Base-by-base conservation (phyloP, 2,329 filamentous ascomycete species). In the Sarocladium kiliense region DNA sequence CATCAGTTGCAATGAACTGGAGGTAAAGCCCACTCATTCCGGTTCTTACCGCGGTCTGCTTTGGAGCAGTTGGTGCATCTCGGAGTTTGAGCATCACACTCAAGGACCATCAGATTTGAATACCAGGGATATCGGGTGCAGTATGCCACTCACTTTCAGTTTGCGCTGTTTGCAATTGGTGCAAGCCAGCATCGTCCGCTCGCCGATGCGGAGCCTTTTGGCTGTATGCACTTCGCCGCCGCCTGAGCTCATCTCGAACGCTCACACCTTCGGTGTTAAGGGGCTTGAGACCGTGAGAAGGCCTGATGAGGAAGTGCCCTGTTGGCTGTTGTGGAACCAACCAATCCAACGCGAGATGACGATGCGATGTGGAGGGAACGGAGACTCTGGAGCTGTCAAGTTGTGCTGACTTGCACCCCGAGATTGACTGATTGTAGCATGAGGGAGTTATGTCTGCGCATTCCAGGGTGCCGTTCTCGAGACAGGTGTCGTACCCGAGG, bases 111-210 rank as follows among this genome's bases (percentile, higher is more conserved):
- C 11, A 9, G 18, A 3, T n/a, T 41, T 19, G 19, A 23, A n/a
- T 42, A 19, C 9, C 19, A 11, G 30, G 14, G 1, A 37, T 34
- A 9, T 18, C 14, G 26, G 21, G 19, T 6, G 14, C 14, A 12
- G 10, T 12, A 6, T 14, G 27, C 14, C 32, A 25, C 16, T 21
- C 12, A 55, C 54, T 32, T 49, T 55, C 25, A 55, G 12, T 27
- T 55, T 55, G 9, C 54, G 54, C 23, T 55, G 42, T 23, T 55
- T 55, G 54, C 54, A 55, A 34, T 37, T 32, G 23, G 21, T 47
- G 42, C 54, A 55, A 19, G 54, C 54, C 30, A 55, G 10, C 47
- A 51, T 51, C 4, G 47, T 51, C 5, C 47, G 47, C 47, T 51
- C 47, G 14, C 47, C 47, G 5, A 51, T 18, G 10, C 47, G 47